Evolutionary conservation across 345 rosid genomes (phyloP).

Genomic region (Geranium rotundifolium): DNA sequence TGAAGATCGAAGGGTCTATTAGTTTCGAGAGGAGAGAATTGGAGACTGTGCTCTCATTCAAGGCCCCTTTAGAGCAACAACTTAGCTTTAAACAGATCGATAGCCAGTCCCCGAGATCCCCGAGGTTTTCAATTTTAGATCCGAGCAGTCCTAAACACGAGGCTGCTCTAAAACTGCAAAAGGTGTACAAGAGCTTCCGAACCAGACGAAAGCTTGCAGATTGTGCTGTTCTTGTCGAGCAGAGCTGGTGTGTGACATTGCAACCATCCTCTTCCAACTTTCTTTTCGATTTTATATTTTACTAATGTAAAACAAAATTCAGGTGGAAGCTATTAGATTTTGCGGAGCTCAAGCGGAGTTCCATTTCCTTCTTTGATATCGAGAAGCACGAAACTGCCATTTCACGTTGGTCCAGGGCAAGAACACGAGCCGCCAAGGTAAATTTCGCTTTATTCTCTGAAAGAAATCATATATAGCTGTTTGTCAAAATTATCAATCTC

Average conservation of each 20-base stretch:
- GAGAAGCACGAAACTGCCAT: slow-evolving; percentile 92
- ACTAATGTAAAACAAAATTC: background rate
- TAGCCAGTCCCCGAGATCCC: too few species aligned
- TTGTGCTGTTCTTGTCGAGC: slow-evolving; percentile 84
- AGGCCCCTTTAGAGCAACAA: too few species aligned
- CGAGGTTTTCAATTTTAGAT: too few species aligned
- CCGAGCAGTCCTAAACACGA: slow-evolving; percentile 37
- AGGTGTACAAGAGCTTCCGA: slow-evolving; percentile 86
- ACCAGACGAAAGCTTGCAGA: slow-evolving; percentile 93
- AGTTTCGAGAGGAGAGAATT: too few species aligned
- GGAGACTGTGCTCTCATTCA: slow-evolving; percentile 25
- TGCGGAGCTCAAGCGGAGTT: slow-evolving; percentile 77
- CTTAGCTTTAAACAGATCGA: too few species aligned
- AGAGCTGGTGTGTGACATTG: slow-evolving; percentile 53
- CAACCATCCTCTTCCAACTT: slow-evolving; percentile 9
- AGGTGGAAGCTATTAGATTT: slow-evolving; percentile 96
- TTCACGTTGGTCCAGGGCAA: slow-evolving; percentile 95
- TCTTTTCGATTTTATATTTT: background rate
- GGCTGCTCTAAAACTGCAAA: slow-evolving; percentile 81
- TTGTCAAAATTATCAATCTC: too few species aligned
- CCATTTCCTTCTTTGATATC: slow-evolving; percentile 75
- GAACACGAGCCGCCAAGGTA: slow-evolving; percentile 77
- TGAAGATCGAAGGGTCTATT: too few species aligned
- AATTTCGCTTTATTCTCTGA: too few species aligned
- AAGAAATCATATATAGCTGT: too few species aligned